Conservation (phyloP, 306 rosid species). For the Cicer bijugum region DNA sequence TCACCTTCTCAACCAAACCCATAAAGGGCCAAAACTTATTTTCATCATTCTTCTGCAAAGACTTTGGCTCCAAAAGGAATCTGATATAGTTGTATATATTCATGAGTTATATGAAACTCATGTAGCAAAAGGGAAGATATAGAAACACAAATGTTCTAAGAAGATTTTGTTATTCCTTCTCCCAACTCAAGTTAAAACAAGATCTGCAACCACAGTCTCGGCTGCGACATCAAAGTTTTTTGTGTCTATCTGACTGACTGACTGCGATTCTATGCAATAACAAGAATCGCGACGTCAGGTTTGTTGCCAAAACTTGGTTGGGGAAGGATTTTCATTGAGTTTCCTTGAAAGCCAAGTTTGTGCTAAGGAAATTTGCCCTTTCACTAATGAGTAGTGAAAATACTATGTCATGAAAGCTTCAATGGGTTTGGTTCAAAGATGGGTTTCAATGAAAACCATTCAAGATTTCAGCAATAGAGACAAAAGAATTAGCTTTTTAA, state of each 20-base stretch:
- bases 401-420: constrained; percentile 39
- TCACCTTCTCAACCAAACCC: constrained; percentile 54
- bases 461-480: constrained; percentile 43
- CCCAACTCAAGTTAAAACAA: constrained; percentile 21
- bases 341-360: constrained; percentile 20
- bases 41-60: constrained; percentile 30
- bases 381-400: constrained; percentile 39
- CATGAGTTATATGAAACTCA: constrained; percentile 11
- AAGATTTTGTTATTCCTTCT: constrained; percentile 31
- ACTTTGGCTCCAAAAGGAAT: constrained; percentile 27
- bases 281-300: neutral
- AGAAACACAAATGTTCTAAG: constrained; percentile 34
- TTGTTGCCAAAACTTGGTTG: constrained; percentile 34
- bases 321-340: constrained; percentile 37
- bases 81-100: constrained; percentile 16
- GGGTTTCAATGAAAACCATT: constrained; percentile 41
- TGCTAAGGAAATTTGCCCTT: constrained; percentile 1
- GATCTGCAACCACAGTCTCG: neutral
- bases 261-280: neutral
- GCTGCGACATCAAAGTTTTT: neutral
- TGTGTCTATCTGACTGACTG: neutral
- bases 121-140: constrained; percentile 17
- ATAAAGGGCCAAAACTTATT: constrained; percentile 9
- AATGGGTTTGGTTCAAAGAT: constrained; percentile 51
- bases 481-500: constrained; percentile 44